Base-by-base conservation (phyloP, 2,329 filamentous ascomycete species). In the Trichoderma citrinoviride region DNA sequence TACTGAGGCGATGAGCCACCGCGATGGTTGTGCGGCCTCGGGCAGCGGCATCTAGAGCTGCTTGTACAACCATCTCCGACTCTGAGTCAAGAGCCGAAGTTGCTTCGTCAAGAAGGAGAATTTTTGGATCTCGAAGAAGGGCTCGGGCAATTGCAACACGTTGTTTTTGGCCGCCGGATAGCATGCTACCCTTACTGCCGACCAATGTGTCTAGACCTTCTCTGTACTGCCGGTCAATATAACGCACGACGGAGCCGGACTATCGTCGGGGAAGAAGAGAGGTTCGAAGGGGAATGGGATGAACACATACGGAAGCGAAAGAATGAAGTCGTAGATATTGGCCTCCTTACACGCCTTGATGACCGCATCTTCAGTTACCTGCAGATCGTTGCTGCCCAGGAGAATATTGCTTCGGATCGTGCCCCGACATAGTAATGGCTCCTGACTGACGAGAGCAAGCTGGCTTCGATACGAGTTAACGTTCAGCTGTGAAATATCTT, bases 81-180 rank as follows among this genome's bases (percentile, higher is more conserved):
- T 84, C 78, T 1, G 83, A 82, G 65, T 87, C 84, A 0, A 87
- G 75, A 37, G 80, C 82, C 1, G 78, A 81, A 0, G 85, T 87
- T 3, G 85, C 84, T 71, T 87, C 85, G 56, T 88, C 85, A 0
- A 87, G 76, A 0, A 87, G 73, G 1, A 87, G 73, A 1, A 87
- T 69, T 4, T 73, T 71, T 0, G 84, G 84, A 8, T 80, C 77
- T 1, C 83, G 77, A 3, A 86, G 75, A 12, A 86, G 73, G 0
- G 83, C 84, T 2, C 83, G 77, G 0, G 84, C 84, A 37, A 86
- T 82, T 2, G 81, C 82, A 8, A 86, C 76, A 1, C 84, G 79
- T 68, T 87, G 85, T 37, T 81, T 79, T 69, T 87, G 84, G 0
- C 84, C 84, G 3, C 84, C 83, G 10, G 79, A 81, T 29, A 85